phyloP scores from a whole-genome alignment of 1,139 yeast genomes.

The Candida neerlandica region DNA sequence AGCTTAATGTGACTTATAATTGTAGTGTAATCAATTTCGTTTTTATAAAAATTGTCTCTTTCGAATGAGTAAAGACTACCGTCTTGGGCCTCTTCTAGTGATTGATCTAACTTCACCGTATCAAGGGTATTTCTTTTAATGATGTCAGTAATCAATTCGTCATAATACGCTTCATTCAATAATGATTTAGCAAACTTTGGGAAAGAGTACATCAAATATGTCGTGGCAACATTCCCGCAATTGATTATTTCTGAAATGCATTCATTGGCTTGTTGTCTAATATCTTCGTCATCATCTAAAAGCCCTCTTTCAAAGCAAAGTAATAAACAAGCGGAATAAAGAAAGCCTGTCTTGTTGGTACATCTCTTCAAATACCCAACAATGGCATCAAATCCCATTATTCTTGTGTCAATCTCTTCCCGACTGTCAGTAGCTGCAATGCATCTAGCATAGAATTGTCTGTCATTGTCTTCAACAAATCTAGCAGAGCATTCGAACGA shows the following conservation, averaged over 20 bases:
- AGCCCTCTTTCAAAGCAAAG: conserved; percentile 15
- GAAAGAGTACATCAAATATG: conserved; percentile 10
- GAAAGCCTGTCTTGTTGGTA: conserved; percentile 2
- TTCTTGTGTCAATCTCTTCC: conserved; percentile 13
- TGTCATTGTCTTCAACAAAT: conserved; percentile 16
- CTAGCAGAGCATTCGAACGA: conserved; percentile 55
- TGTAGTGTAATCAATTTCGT: conserved; percentile 19
- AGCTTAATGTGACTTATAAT: conserved; percentile 7
- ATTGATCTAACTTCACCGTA: neutral
- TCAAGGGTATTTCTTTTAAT: conserved; percentile 13
- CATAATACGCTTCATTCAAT: conserved; percentile 4
- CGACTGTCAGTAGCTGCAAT: neutral
- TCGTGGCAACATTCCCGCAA: conserved; percentile 15
- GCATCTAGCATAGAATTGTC: conserved; percentile 1
- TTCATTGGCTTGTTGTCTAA: conserved; percentile 42
- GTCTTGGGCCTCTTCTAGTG: neutral
- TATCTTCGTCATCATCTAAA: conserved; percentile 62
- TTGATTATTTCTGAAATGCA: conserved; percentile 29
- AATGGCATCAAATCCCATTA: conserved; percentile 11
- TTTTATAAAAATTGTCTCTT: conserved; percentile 30
- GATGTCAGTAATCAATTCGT: conserved; percentile 4
- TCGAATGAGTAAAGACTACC: conserved; percentile 34
- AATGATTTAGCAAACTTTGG: conserved; percentile 7
- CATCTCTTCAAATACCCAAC: conserved; percentile 7
- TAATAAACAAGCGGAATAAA: conserved; percentile 9